A percentile compares a stretch with the other conserved stretches of the same genome.
phyloP scores from a whole-genome alignment of 2,329 filamentous ascomycete species.

The Colletotrichum echinochloae region DNA sequence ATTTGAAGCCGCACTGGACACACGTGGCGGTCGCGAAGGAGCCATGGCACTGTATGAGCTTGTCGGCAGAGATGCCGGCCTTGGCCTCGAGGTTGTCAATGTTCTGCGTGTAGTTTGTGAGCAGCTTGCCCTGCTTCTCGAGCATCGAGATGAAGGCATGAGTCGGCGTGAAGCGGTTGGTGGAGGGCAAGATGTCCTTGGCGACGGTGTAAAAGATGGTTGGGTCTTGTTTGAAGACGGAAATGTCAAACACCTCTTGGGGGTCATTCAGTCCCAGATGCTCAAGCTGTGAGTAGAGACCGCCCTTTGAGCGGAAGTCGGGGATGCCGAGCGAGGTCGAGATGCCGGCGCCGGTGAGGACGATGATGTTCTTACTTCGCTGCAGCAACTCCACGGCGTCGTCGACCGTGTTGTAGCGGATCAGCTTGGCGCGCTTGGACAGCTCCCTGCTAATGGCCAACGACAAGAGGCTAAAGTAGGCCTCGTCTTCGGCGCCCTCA shows the following conservation, averaged over 20 bases:
- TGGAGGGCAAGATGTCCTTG: slow-evolving; percentile 87
- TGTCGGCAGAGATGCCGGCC: slow-evolving; percentile 83
- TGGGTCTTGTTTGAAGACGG: slow-evolving; percentile 87
- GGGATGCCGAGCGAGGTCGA: slow-evolving; percentile 97
- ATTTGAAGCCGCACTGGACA: slow-evolving; percentile 81
- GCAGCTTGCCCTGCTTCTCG: slow-evolving; percentile 86
- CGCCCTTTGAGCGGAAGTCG: slow-evolving; percentile 94
- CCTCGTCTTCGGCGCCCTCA: slow-evolving; percentile 77
- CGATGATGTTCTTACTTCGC: slow-evolving; percentile 84
- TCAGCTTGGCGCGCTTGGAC: slow-evolving; percentile 82
- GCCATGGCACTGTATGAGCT: slow-evolving; percentile 95
- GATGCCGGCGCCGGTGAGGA: slow-evolving; percentile 95
- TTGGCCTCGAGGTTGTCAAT: slow-evolving; percentile 95
- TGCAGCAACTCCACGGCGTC: slow-evolving; percentile 85
- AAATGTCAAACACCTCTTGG: slow-evolving; percentile 95
- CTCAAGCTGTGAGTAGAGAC: slow-evolving; percentile 87
- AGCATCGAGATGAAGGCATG: slow-evolving; percentile 94
- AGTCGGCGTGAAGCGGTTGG: slow-evolving; percentile 86
- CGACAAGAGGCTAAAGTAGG: slow-evolving; percentile 80
- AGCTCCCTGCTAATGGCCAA: slow-evolving; percentile 85
- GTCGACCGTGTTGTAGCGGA: slow-evolving; percentile 84
- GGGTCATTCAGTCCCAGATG: slow-evolving; percentile 84
- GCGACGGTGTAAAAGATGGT: slow-evolving; percentile 92
- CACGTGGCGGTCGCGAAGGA: slow-evolving; percentile 95
- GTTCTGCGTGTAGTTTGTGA: slow-evolving; percentile 98